Percentiles rank a stretch among this genome's conserved stretches.
These are phyloP conservation scores for Melastoma malabathricum DNA, from an alignment of 345 rosid genomes.

Conservation along the genomic window DNA sequence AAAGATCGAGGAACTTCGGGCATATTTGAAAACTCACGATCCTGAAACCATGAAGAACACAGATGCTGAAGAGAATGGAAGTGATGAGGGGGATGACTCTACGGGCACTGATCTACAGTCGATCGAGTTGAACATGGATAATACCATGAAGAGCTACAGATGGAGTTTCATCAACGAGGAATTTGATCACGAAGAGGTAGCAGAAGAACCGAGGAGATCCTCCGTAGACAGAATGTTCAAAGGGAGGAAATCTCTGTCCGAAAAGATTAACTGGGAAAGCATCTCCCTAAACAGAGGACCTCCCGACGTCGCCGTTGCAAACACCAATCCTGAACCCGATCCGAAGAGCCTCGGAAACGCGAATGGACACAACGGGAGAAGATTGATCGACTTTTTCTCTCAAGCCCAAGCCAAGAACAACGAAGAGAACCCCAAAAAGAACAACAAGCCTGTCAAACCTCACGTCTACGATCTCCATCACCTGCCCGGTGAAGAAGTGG, in stretches of 20 bases:
- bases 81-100: constrained; percentile 32
- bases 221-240: constrained; percentile 28
- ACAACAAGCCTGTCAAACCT: constrained; percentile 30
- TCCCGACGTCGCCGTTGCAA: constrained; percentile 5
- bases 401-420: constrained; percentile 19
- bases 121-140: constrained; percentile 84
- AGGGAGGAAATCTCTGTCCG: constrained; percentile 36
- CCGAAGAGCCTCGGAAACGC: constrained; percentile 24
- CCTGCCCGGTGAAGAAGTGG: constrained; percentile 9
- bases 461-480: constrained; percentile 13
- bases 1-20: constrained; percentile 45
- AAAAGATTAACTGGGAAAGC: constrained; percentile 51
- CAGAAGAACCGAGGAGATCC: constrained; percentile 15
- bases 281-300: constrained; percentile 25
- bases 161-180: constrained; percentile 32
- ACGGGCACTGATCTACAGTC: constrained; percentile 84
- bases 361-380: constrained; percentile 19
- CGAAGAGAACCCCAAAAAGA: constrained; percentile 29
- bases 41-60: background rate
- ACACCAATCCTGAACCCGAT: constrained; percentile 12
- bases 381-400: constrained; percentile 16
- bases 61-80: constrained; percentile 16
- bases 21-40: constrained; percentile 22
- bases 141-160: constrained; percentile 40
- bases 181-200: constrained; percentile 32